Evolutionary conservation across 768 basidiomycete genomes (phyloP).

Genomic region (Lepiota venenata): DNA sequence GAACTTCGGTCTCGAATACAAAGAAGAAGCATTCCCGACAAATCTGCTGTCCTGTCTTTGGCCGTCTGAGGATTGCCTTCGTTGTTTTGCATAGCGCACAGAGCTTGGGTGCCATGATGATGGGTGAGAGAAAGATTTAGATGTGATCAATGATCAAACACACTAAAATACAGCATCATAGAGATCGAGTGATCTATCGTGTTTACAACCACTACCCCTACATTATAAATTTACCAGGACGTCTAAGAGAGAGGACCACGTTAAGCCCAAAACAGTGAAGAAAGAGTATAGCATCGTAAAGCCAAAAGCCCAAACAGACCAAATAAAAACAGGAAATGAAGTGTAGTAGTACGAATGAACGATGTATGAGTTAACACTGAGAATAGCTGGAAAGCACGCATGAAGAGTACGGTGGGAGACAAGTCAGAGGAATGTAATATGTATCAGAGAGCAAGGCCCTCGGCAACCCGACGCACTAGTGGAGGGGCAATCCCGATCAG

Average conservation of each 20-base stretch:
- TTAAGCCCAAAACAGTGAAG: not conserved
- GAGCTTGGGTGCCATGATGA: conserved; percentile 71
- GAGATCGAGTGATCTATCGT: not conserved
- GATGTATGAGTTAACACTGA: not conserved
- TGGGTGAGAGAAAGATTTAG: not conserved
- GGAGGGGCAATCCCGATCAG: conserved; percentile 16
- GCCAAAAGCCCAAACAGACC: not conserved
- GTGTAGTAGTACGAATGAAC: not conserved
- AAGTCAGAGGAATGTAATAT: not conserved
- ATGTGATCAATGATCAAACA: conserved; percentile 5
- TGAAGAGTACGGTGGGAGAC: not conserved
- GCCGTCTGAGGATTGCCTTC: conserved; percentile 87
- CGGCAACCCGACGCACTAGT: conserved; percentile 23
- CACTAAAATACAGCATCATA: not conserved
- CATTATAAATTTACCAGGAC: not conserved
- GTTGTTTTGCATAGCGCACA: conserved; percentile 76
- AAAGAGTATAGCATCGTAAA: not conserved
- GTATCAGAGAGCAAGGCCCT: conserved; percentile 4
- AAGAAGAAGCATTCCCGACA: conserved; percentile 96
- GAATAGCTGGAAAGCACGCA: not conserved
- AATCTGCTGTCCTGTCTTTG: conserved; percentile 97
- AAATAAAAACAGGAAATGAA: not conserved
- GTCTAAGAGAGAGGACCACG: too few relatives aligned
- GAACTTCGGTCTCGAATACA: conserved; percentile 98
- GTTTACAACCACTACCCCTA: not conserved